Conservation (phyloP, 2,329 filamentous ascomycete species). For the Cytospora leucostoma region DNA sequence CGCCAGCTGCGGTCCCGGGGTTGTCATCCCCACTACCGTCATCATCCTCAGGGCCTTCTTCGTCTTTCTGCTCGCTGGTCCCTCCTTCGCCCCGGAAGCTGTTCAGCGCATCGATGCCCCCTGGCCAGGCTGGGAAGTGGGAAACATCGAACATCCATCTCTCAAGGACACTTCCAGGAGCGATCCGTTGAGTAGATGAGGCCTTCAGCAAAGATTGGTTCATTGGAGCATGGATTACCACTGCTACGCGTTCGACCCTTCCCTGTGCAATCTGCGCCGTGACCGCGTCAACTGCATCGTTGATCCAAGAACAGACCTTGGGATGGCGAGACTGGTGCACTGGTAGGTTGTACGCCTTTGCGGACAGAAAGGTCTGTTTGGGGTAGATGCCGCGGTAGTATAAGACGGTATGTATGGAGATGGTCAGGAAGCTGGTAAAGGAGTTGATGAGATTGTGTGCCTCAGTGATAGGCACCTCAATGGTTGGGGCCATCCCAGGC, state of each 20-base stretch:
- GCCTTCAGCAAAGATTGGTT: slow-evolving; percentile 28
- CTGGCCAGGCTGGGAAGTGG: slow-evolving; percentile 51
- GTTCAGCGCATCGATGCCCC: slow-evolving; percentile 36
- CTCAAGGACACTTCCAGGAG: slow-evolving; percentile 51
- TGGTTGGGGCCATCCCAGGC: slow-evolving; percentile 14
- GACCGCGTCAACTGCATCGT: slow-evolving; percentile 74
- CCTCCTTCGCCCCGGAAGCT: slow-evolving; percentile 33
- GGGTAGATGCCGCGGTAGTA: slow-evolving; percentile 83
- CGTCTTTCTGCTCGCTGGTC: slow-evolving; percentile 30
- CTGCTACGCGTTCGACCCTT: slow-evolving; percentile 47
- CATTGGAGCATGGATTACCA: slow-evolving; percentile 48
- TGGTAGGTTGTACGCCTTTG: slow-evolving; percentile 79
- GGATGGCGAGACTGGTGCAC: slow-evolving; percentile 87
- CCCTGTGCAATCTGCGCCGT: slow-evolving; percentile 67
- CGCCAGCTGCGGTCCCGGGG: slow-evolving; percentile 12
- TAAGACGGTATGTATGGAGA: slow-evolving; percentile 83
- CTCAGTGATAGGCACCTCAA: slow-evolving; percentile 40
- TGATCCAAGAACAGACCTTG: slow-evolving; percentile 81
- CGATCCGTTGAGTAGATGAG: slow-evolving; percentile 24
- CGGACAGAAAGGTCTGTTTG: slow-evolving; percentile 71
- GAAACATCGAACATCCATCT: slow-evolving; percentile 63
- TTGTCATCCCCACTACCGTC: slow-evolving; percentile 22
- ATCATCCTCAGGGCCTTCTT: slow-evolving; percentile 28
- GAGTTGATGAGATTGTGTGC: slow-evolving; percentile 63
- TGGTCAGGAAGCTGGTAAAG: slow-evolving; percentile 78